These are phyloP conservation scores for Phaeophleospora eucalypticola DNA, from an alignment of 2,329 filamentous ascomycete genomes.

Conservation along the genomic window DNA sequence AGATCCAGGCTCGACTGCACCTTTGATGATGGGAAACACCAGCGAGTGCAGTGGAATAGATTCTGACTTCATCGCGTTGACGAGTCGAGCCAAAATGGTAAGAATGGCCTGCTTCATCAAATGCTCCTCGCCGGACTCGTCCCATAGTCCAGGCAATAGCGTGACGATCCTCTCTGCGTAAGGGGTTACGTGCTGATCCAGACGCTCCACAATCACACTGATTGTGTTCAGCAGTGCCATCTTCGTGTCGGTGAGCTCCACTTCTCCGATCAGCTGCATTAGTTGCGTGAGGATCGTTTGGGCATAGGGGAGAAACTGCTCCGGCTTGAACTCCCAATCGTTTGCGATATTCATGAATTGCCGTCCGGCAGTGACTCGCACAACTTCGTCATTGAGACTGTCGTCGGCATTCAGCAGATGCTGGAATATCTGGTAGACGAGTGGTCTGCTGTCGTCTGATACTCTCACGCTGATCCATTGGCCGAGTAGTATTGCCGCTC, in stretches of 20 bases:
- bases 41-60: conserved; percentile 74
- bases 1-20: conserved; percentile 72
- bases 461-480: conserved; percentile 84
- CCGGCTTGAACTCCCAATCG: conserved; percentile 74
- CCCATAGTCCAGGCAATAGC: conserved; percentile 78
- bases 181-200: conserved; percentile 67
- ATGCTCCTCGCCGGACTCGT: conserved; percentile 77
- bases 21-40: conserved; percentile 76
- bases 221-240: conserved; percentile 86
- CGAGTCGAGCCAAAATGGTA: conserved; percentile 76
- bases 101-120: conserved; percentile 93
- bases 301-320: conserved; percentile 73
- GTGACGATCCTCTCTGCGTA: conserved; percentile 77
- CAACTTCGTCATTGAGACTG: conserved; percentile 80
- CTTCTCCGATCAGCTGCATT: conserved; percentile 72
- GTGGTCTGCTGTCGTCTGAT: conserved; percentile 60
- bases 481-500: conserved; percentile 82
- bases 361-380: conserved; percentile 83
- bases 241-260: conserved; percentile 82
- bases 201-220: conserved; percentile 70
- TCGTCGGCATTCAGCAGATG: conserved; percentile 78
- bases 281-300: conserved; percentile 67
- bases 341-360: conserved; percentile 77
- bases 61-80: conserved; percentile 76
- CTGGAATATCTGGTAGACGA: conserved; percentile 84